These are phyloP conservation scores for Mariannaea elegans DNA, from an alignment of 2,329 filamentous ascomycete genomes.

Conservation along the genomic window DNA sequence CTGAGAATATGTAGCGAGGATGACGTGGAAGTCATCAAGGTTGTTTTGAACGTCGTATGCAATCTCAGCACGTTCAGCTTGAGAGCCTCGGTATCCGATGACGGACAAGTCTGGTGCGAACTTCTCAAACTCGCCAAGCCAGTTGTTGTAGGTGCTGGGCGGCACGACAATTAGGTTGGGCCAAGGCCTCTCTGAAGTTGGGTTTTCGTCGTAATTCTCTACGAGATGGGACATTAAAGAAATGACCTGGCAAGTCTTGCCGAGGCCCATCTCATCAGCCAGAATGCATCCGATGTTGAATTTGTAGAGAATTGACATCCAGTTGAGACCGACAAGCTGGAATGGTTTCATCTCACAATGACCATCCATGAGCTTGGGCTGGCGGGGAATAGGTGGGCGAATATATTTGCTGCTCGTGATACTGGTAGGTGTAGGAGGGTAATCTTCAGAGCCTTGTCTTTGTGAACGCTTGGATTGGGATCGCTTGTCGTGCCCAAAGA, in stretches of 20 bases:
- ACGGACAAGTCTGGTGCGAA: constrained; percentile 84
- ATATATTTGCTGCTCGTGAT: constrained; percentile 45
- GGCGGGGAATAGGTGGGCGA: constrained; percentile 59
- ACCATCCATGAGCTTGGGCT: constrained; percentile 81
- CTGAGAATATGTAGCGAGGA: constrained; percentile 70
- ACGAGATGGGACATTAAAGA: constrained; percentile 87
- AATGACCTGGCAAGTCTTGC: constrained; percentile 97
- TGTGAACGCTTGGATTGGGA: constrained; percentile 45
- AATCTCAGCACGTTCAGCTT: constrained; percentile 72
- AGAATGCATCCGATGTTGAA: constrained; percentile 87
- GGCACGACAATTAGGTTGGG: constrained; percentile 88
- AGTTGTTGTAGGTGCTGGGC: constrained; percentile 93
- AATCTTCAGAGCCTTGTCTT: constrained; percentile 43
- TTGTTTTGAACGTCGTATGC: constrained; percentile 72
- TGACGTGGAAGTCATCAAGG: constrained; percentile 70
- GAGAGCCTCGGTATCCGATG: constrained; percentile 73
- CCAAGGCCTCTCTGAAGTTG: constrained; percentile 59
- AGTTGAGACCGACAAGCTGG: constrained; percentile 93
- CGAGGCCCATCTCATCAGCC: constrained; percentile 96
- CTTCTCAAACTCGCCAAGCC: constrained; percentile 87
- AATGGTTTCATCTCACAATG: constrained; percentile 88
- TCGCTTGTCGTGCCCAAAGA: constrained; percentile 52
- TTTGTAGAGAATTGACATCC: constrained; percentile 85
- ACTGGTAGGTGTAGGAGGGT: constrained; percentile 55
- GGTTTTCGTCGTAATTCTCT: constrained; percentile 61